Evolutionary conservation across 2,329 filamentous ascomycete species (phyloP).

Genomic region (Aureobasidium sp.): DNA sequence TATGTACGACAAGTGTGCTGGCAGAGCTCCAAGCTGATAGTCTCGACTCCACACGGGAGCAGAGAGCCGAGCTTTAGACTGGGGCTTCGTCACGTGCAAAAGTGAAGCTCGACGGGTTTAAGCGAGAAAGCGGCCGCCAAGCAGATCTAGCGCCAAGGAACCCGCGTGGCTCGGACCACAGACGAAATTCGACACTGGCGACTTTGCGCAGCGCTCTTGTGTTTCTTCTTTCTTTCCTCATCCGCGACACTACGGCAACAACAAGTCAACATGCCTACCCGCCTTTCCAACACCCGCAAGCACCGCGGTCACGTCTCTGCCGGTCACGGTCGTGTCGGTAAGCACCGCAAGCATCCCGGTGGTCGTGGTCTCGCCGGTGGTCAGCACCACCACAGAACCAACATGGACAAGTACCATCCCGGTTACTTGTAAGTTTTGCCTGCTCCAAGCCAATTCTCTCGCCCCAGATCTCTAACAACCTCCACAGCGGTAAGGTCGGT

Average conservation of each 20-base stretch:
- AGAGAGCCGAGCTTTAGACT: too few relatives aligned
- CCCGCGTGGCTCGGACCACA: background rate
- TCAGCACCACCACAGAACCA: slow-evolving; percentile 97
- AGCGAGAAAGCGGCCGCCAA: background rate
- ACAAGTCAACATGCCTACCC: slow-evolving; percentile 58
- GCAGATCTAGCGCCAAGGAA: background rate
- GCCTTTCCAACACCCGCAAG: slow-evolving; percentile 68
- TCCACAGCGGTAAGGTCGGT: slow-evolving; percentile 59
- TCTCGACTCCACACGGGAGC: too few relatives aligned
- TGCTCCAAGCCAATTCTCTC: slow-evolving; percentile 58
- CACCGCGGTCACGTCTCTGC: slow-evolving; percentile 95
- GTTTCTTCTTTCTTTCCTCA: background rate
- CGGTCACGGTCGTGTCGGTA: slow-evolving; percentile 97
- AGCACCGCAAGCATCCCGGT: slow-evolving; percentile 88
- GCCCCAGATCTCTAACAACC: slow-evolving; percentile 42
- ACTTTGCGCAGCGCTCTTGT: background rate
- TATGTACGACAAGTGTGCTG: background rate
- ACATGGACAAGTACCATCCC: slow-evolving; percentile 88
- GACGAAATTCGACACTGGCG: slow-evolving; percentile 5
- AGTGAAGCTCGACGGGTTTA: background rate
- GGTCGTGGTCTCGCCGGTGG: slow-evolving; percentile 88
- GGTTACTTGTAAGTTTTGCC: slow-evolving; percentile 67
- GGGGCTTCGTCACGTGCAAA: background rate
- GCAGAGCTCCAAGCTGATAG: background rate
- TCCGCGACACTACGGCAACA: slow-evolving; percentile 8